Conservation (phyloP, 495 filamentous ascomycete species). For the Aspergillus conjunctus region DNA sequence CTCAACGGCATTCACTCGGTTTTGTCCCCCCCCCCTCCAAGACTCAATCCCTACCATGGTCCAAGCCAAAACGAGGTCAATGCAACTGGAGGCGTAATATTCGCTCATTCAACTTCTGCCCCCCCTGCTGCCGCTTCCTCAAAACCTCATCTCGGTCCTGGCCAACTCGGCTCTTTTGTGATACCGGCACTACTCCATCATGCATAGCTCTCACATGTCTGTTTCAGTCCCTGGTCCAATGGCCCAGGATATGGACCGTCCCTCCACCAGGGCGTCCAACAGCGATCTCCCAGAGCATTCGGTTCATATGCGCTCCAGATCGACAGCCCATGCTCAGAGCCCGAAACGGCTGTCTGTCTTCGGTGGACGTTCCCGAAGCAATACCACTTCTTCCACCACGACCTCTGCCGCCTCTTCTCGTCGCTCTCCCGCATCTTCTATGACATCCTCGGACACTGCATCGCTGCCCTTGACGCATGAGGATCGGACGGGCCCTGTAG, state of each 20-base stretch:
- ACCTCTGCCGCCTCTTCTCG: slow-evolving; percentile 41
- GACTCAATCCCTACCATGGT: slow-evolving; percentile 23
- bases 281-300: slow-evolving; percentile 40
- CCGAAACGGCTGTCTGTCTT: slow-evolving; percentile 50
- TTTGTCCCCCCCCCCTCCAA: slow-evolving; percentile 1
- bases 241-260: slow-evolving; percentile 35
- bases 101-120: slow-evolving; percentile 13
- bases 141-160: background rate
- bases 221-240: slow-evolving; percentile 18
- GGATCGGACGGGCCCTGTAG: slow-evolving; percentile 35
- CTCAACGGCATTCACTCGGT: slow-evolving; percentile 12
- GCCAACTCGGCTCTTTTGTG: slow-evolving; percentile 9
- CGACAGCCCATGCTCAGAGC: slow-evolving; percentile 42
- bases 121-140: slow-evolving; percentile 2
- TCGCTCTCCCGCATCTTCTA: slow-evolving; percentile 43
- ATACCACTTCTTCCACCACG: slow-evolving; percentile 46
- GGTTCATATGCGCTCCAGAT: slow-evolving; percentile 45
- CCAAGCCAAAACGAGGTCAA: slow-evolving; percentile 16
- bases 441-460: slow-evolving; percentile 41
- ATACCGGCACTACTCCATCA: slow-evolving; percentile 12
- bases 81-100: slow-evolving; percentile 23
- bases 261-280: slow-evolving; percentile 41
- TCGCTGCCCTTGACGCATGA: slow-evolving; percentile 32
- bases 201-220: slow-evolving; percentile 21
- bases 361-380: slow-evolving; percentile 46